These are phyloP conservation scores for Zostera marina DNA, from an alignment of 116 monocot genomes.

Conservation along the genomic window DNA sequence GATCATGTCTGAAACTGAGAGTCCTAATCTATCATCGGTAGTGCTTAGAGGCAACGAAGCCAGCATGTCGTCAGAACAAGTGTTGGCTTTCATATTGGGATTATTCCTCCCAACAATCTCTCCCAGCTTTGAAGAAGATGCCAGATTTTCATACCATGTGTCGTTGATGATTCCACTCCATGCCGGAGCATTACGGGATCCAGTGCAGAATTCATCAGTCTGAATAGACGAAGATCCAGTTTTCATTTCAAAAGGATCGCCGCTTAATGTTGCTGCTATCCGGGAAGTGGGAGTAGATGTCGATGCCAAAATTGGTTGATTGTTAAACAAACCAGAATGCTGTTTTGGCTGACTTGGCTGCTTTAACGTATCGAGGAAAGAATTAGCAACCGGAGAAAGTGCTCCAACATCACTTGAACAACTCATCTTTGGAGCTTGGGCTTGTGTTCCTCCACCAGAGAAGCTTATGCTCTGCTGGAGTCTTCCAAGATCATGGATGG, in stretches of 20 bases:
- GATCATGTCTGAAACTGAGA: conserved; percentile 16
- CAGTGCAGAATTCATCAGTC: conserved; percentile 16
- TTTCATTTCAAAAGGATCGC: conserved; percentile 28
- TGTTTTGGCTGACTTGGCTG: background rate
- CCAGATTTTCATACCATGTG: conserved; percentile 10
- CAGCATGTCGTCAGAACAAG: conserved; percentile 10
- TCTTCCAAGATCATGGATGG: conserved; percentile 29
- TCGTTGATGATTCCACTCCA: conserved; percentile 1
- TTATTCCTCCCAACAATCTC: background rate
- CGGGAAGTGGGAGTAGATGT: conserved; percentile 7
- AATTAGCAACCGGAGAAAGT: conserved; percentile 15
- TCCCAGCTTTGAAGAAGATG: conserved; percentile 13
- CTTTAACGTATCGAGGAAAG: conserved; percentile 7
- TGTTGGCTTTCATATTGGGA: background rate
- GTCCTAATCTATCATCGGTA: conserved; percentile 14
- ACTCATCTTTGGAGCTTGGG: conserved; percentile 32
- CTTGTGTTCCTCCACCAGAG: conserved; percentile 22
- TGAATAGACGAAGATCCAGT: conserved; percentile 19
- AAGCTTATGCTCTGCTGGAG: conserved; percentile 18
- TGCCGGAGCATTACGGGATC: conserved; percentile 6
- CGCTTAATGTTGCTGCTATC: conserved; percentile 15
- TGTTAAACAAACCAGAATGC: background rate
- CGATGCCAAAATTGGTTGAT: conserved; percentile 16
- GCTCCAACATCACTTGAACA: conserved; percentile 26
- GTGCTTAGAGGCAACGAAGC: conserved; percentile 10